Percentiles rank a stretch among this genome's conserved stretches.
phyloP scores from a whole-genome alignment of 768 basidiomycete genomes.

The Amanita pseudoporphyria region DNA sequence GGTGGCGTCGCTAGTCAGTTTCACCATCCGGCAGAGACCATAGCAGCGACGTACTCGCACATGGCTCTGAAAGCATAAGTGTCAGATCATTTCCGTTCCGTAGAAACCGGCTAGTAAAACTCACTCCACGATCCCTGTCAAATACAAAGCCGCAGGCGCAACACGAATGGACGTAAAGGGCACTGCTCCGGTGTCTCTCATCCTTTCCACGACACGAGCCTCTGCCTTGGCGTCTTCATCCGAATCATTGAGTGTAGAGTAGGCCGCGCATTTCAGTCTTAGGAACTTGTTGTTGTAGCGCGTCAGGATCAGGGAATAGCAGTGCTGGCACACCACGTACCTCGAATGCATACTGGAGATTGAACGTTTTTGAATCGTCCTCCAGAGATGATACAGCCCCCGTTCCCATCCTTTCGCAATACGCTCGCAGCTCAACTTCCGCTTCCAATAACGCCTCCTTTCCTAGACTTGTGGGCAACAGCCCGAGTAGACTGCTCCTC shows the following conservation, averaged over 20 bases:
- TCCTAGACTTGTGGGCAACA: slow-evolving; percentile 73
- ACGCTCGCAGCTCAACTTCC: slow-evolving; percentile 84
- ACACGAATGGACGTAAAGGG: slow-evolving; percentile 49
- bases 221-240: slow-evolving; percentile 69
- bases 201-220: slow-evolving; percentile 50
- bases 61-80: slow-evolving; percentile 45
- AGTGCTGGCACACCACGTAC: slow-evolving; percentile 28
- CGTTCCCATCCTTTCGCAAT: slow-evolving; percentile 65
- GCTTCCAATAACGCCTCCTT: slow-evolving; percentile 92
- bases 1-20: slow-evolving; percentile 3
- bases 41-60: slow-evolving; percentile 59
- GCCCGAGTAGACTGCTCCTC: slow-evolving; percentile 58
- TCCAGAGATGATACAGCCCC: slow-evolving; percentile 25
- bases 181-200: slow-evolving; percentile 38
- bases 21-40: slow-evolving; percentile 2
- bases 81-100: slow-evolving; percentile 15
- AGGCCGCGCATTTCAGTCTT: slow-evolving; percentile 80
- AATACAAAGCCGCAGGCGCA: slow-evolving; percentile 79
- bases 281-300: slow-evolving; percentile 43
- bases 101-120: slow-evolving; percentile 23
- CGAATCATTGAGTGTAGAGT: slow-evolving; percentile 74
- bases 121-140: slow-evolving; percentile 90
- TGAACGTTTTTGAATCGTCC: slow-evolving; percentile 49
- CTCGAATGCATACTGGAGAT: slow-evolving; percentile 69
- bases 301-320: neutral